Percentiles rank a stretch among this genome's conserved stretches.
These are phyloP conservation scores for Pseudogymnoascus sp. DNA, from an alignment of 2,329 filamentous ascomycete genomes.

Conservation along the genomic window DNA sequence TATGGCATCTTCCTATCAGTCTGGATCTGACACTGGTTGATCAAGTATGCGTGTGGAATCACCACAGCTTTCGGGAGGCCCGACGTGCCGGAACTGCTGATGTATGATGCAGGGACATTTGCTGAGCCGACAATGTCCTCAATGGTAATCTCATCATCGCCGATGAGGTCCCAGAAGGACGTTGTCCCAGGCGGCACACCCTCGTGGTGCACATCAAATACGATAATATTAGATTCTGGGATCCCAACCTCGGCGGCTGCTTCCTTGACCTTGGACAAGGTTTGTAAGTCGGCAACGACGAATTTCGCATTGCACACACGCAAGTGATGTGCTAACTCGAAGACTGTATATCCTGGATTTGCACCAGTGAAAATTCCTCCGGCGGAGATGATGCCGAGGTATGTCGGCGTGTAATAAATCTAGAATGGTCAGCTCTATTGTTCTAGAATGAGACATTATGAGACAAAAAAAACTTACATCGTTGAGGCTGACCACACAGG, in stretches of 20 bases:
- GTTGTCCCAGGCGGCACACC: background rate
- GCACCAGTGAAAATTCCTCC: conserved; percentile 24
- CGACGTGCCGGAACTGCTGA: conserved; percentile 48
- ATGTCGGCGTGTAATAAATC: conserved; percentile 22
- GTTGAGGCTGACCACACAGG: conserved; percentile 27
- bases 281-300: conserved; percentile 23
- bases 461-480: conserved; percentile 19
- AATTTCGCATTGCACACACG: conserved; percentile 23
- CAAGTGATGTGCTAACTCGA: conserved; percentile 26
- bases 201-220: conserved; percentile 11
- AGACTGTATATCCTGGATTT: conserved; percentile 25
- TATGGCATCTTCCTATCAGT: conserved; percentile 48
- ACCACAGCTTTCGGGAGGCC: conserved; percentile 43
- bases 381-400: conserved; percentile 24
- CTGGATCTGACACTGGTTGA: conserved; percentile 35
- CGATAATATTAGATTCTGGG: conserved; percentile 20
- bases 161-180: background rate
- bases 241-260: conserved; percentile 26
- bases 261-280: conserved; percentile 18
- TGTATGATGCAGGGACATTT: conserved; percentile 37
- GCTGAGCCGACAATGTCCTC: conserved; percentile 20
- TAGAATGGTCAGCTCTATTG: conserved; percentile 6
- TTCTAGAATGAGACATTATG: background rate
- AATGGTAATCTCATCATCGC: background rate
- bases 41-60: conserved; percentile 31